phyloP scores from a whole-genome alignment of 306 rosid species.

The Coriaria nepalensis region DNA sequence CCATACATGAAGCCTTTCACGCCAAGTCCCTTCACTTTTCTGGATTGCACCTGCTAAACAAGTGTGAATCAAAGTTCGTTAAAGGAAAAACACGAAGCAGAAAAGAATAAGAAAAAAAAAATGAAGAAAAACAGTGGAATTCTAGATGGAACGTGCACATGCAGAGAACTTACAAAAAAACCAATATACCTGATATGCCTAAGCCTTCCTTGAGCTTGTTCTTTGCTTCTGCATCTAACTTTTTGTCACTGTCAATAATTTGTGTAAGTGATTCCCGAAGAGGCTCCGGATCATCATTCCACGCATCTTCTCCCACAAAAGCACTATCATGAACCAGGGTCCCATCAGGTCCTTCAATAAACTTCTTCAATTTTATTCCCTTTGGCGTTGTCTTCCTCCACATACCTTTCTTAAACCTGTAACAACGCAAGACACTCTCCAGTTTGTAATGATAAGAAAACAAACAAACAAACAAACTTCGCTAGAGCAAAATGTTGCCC shows the following conservation, averaged over 20 bases:
- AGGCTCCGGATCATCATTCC: conserved; percentile 60
- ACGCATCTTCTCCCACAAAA: conserved; percentile 93
- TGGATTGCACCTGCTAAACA: conserved; percentile 33
- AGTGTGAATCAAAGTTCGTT: conserved; percentile 3
- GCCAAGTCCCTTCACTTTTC: conserved; percentile 58
- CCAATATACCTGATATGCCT: conserved; percentile 52
- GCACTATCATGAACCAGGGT: conserved; percentile 68
- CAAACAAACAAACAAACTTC: too few relatives aligned
- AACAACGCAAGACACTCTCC: conserved; percentile 8
- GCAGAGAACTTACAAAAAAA: too few relatives aligned
- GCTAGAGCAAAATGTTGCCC: background rate
- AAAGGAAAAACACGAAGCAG: background rate
- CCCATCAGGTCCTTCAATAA: conserved; percentile 76
- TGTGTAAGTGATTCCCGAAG: conserved; percentile 45
- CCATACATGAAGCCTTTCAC: conserved; percentile 68
- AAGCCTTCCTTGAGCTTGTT: conserved; percentile 45
- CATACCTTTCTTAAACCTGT: conserved; percentile 76
- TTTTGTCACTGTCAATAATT: conserved; percentile 44
- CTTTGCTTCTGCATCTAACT: conserved; percentile 45
- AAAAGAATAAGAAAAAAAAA: conserved; percentile 9
- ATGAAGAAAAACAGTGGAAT: too few relatives aligned
- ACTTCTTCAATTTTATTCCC: conserved; percentile 80
- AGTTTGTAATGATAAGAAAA: background rate
- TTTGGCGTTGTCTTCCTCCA: conserved; percentile 84
- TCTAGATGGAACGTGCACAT: too few relatives aligned